Conservation (phyloP, 169 alveolate genomes). For the Plasmodium knowlesi region DNA sequence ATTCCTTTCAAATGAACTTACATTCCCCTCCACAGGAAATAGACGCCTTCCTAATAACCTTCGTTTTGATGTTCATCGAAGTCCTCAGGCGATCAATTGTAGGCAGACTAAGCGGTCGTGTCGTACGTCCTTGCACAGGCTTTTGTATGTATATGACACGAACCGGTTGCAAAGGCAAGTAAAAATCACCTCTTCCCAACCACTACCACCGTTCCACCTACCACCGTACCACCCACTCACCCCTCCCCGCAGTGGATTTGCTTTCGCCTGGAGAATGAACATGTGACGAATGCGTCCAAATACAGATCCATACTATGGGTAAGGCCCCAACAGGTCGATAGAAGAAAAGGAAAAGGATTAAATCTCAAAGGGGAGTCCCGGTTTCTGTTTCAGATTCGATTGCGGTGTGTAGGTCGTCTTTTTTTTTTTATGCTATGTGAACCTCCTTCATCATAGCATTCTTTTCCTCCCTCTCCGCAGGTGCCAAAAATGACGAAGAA, state of each 20-base stretch:
- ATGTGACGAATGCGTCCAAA: conserved; percentile 87
- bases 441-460: not conserved
- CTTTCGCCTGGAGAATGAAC: conserved; percentile 89
- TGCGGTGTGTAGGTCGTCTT: not conserved
- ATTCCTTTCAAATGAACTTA: not conserved
- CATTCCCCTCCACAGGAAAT: conserved; percentile 25
- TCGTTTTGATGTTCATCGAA: conserved; percentile 60
- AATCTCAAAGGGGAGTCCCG: not conserved
- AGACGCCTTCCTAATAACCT: conserved; percentile 37
- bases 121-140: not conserved
- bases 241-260: conserved; percentile 83
- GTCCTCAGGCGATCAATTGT: conserved; percentile 67
- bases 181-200: not conserved
- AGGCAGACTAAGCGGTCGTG: not conserved
- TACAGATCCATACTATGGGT: conserved; percentile 90
- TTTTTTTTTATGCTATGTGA: not conserved
- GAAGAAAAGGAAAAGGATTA: conserved; percentile 10
- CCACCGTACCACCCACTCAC: not conserved
- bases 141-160: not conserved
- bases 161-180: not conserved
- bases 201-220: too few species aligned
- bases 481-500: conserved; percentile 47
- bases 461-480: not conserved
- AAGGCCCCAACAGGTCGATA: conserved; percentile 76
- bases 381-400: not conserved